Evolutionary conservation across 306 rosid species (phyloP).

Genomic region (Quercus cerris): DNA sequence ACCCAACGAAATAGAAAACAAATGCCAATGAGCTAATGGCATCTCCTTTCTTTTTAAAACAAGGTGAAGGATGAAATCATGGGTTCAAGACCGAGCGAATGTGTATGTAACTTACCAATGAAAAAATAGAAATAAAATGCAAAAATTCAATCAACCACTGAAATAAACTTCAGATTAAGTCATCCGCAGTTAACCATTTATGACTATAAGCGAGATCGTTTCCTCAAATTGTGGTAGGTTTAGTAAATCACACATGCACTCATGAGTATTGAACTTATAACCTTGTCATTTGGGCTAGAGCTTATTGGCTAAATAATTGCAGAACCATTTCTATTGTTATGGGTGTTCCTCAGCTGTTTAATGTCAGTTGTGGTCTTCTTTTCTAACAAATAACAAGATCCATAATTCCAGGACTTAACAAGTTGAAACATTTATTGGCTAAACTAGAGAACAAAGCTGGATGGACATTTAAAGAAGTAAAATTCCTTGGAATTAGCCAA

Average conservation of each 20-base stretch:
- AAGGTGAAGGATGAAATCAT: no score
- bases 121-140: not conserved
- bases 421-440: not conserved
- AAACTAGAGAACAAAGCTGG: not conserved
- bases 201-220: not conserved
- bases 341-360: not conserved
- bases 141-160: not conserved
- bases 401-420: not conserved
- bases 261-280: no score
- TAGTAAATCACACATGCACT: not conserved
- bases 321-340: not conserved
- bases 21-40: no score
- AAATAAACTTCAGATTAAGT: not conserved
- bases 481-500: not conserved
- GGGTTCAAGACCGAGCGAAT: no score
- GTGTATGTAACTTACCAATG: no score
- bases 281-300: no score
- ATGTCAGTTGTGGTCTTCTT: not conserved
- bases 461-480: not conserved
- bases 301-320: not conserved
- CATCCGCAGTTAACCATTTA: not conserved
- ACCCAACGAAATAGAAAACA: not conserved
- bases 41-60: no score
- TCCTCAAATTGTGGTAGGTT: not conserved
- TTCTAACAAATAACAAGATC: not conserved